Conservation (phyloP, 2,329 filamentous ascomycete species). For the Magnaporthales sp. region DNA sequence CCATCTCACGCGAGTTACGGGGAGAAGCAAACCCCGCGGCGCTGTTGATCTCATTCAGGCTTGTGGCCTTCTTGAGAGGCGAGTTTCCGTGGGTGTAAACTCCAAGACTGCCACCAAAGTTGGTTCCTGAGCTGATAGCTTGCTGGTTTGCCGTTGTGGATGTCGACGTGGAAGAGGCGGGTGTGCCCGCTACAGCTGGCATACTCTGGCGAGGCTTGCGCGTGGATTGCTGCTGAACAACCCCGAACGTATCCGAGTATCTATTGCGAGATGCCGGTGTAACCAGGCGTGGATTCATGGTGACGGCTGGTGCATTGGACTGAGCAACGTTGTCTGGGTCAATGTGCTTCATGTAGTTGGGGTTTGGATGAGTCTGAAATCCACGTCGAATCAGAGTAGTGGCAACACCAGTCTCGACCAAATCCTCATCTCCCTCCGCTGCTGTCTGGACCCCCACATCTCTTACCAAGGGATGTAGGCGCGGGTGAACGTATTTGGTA, state of each 20-base stretch:
- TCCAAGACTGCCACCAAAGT: conserved; percentile 66
- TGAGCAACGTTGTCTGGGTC: conserved; percentile 49
- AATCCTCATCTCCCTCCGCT: conserved; percentile 30
- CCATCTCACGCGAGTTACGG: conserved; percentile 54
- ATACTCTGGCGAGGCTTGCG: conserved; percentile 14
- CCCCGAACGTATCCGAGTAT: conserved; percentile 24
- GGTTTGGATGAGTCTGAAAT: conserved; percentile 77
- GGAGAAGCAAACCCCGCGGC: conserved; percentile 34
- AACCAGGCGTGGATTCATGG: conserved; percentile 31
- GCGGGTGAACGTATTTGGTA: conserved; percentile 87
- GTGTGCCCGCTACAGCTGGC: conserved; percentile 5
- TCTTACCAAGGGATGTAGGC: conserved; percentile 69
- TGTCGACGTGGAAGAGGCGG: conserved; percentile 1
- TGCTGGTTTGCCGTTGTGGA: conserved; percentile 14
- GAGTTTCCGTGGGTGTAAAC: conserved; percentile 73
- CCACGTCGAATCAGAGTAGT: conserved; percentile 60
- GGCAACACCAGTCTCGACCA: conserved; percentile 42
- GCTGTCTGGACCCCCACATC: conserved; percentile 75
- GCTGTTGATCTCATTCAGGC: conserved; percentile 48
- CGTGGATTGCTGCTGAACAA: conserved; percentile 6
- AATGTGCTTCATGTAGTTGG: conserved; percentile 65
- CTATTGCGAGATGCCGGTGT: conserved; percentile 26
- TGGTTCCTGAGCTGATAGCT: conserved; percentile 15
- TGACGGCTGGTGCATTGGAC: conserved; percentile 23
- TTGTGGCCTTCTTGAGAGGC: conserved; percentile 69